Conservation (phyloP, 768 basidiomycete species). For the Tephrocybe sp. region DNA sequence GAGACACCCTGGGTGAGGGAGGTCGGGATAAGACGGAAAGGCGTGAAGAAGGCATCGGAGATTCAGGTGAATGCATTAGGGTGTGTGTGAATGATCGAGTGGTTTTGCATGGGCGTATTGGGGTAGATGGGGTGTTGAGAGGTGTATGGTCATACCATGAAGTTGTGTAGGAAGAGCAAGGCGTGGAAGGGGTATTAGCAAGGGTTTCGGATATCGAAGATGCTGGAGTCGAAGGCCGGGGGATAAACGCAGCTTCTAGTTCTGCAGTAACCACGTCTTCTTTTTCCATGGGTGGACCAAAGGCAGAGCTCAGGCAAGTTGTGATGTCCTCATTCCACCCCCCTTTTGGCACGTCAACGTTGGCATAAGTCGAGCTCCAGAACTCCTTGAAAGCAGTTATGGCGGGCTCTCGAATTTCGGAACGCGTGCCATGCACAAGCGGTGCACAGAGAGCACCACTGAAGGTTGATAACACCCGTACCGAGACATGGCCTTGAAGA, state of each 20-base stretch:
- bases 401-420: constrained; percentile 42
- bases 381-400: constrained; percentile 59
- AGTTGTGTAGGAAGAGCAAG: constrained; percentile 6
- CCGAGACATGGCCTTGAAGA: constrained; percentile 42
- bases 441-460: constrained; percentile 54
- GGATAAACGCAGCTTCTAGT: constrained; percentile 4
- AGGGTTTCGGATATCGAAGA: not conserved
- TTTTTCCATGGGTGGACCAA: constrained; percentile 8
- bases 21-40: constrained; percentile 19
- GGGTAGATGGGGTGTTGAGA: constrained; percentile 1
- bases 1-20: constrained; percentile 30
- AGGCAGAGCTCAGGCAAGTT: constrained; percentile 22
- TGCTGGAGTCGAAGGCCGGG: constrained; percentile 9
- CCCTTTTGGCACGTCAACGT: constrained; percentile 35
- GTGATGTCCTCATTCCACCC: constrained; percentile 57
- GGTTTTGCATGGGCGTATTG: constrained; percentile 13
- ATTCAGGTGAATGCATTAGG: constrained; percentile 14
- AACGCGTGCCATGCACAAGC: constrained; percentile 46
- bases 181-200: not conserved
- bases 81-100: constrained; percentile 14
- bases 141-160: not conserved
- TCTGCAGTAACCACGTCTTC: not conserved
- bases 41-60: constrained; percentile 19
- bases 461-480: constrained; percentile 45
- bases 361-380: constrained; percentile 54